A percentile compares a stretch with the other conserved stretches of the same genome.
phyloP scores from a whole-genome alignment of 2,329 filamentous ascomycete species.

The Aaosphaeria pasadenensis region DNA sequence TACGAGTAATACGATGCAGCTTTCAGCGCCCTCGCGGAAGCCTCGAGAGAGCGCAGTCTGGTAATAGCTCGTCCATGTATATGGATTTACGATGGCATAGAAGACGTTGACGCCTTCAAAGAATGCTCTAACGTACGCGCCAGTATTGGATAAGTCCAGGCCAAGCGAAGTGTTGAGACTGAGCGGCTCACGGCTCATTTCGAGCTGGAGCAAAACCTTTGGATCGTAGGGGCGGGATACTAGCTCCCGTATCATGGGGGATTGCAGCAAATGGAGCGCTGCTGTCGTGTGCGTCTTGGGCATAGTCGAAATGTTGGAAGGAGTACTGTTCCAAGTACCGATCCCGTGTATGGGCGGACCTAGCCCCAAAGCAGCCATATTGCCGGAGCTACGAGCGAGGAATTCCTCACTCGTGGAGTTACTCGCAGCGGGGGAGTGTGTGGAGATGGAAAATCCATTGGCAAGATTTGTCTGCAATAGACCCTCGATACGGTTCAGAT shows the following conservation, averaged over 20 bases:
- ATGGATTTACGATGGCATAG: slow-evolving; percentile 83
- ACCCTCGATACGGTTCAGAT: slow-evolving; percentile 72
- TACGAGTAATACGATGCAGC: slow-evolving; percentile 77
- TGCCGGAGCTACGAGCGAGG: slow-evolving; percentile 36
- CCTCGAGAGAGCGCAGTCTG: slow-evolving; percentile 70
- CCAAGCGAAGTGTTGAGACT: slow-evolving; percentile 57
- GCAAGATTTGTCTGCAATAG: slow-evolving; percentile 69
- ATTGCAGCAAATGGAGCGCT: slow-evolving; percentile 73
- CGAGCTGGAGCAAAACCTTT: slow-evolving; percentile 75
- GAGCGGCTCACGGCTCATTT: slow-evolving; percentile 76
- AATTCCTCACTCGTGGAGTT: slow-evolving; percentile 46
- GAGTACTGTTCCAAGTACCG: slow-evolving; percentile 66
- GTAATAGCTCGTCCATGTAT: slow-evolving; percentile 75
- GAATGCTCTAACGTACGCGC: slow-evolving; percentile 73
- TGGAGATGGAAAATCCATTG: slow-evolving; percentile 55
- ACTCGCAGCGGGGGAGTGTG: slow-evolving; percentile 50
- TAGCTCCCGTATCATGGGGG: slow-evolving; percentile 75
- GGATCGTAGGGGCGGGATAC: slow-evolving; percentile 76
- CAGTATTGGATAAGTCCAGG: slow-evolving; percentile 71
- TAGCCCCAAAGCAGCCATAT: slow-evolving; percentile 34
- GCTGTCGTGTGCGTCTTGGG: slow-evolving; percentile 81
- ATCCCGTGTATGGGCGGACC: slow-evolving; percentile 54
- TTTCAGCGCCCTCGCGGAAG: slow-evolving; percentile 76
- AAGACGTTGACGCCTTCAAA: slow-evolving; percentile 80
- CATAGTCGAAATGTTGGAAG: slow-evolving; percentile 76